Conservation (phyloP, 2,329 filamentous ascomycete species). For the Lomentospora prolificans region DNA sequence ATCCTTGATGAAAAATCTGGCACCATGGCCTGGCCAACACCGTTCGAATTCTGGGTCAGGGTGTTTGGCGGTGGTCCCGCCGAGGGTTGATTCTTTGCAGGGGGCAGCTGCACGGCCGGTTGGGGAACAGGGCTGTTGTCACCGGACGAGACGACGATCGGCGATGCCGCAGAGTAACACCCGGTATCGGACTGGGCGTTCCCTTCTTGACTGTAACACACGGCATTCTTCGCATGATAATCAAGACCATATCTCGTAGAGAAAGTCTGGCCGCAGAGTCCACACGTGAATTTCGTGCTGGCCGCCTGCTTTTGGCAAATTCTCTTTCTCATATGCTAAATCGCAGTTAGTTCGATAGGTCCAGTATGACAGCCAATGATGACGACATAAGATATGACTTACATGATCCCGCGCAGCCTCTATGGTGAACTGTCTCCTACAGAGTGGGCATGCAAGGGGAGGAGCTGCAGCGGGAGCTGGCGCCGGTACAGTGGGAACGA, state of each 20-base stretch:
- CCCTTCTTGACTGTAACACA: conserved; percentile 31
- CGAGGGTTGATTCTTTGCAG: not conserved
- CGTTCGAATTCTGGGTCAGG: not conserved
- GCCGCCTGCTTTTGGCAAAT: conserved; percentile 19
- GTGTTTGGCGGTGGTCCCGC: not conserved
- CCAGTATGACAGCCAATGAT: not conserved
- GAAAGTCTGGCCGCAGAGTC: conserved; percentile 35
- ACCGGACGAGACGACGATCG: not conserved
- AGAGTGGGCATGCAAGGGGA: conserved; percentile 10
- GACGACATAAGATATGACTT: conserved; percentile 7
- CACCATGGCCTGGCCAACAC: not conserved
- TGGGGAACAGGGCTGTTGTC: not conserved
- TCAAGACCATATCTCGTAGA: conserved; percentile 27
- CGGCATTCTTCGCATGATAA: conserved; percentile 33
- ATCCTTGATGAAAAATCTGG: not conserved
- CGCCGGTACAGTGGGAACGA: not conserved
- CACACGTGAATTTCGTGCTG: conserved; percentile 26
- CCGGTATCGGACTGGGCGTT: not conserved
- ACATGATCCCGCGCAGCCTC: conserved; percentile 10
- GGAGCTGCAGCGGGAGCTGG: not conserved
- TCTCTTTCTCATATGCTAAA: conserved; percentile 25
- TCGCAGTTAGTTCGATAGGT: not conserved
- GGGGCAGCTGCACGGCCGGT: not conserved
- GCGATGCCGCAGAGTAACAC: not conserved
- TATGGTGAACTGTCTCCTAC: conserved; percentile 12